Conservation (phyloP, 176 grass and related monocot genomes). For the Coix lacrymajobi region DNA sequence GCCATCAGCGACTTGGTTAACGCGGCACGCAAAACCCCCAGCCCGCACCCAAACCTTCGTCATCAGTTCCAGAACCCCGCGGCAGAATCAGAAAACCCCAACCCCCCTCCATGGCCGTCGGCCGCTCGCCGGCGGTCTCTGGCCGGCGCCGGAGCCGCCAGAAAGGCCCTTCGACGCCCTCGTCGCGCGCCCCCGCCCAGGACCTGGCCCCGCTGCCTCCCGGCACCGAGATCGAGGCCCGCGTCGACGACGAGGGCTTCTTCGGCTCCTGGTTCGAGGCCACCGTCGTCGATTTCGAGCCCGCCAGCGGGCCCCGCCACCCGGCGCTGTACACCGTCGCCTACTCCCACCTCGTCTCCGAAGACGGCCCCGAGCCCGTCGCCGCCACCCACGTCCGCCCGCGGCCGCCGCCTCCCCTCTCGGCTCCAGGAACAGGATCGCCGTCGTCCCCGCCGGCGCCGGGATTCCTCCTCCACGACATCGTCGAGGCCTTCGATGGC, state of each 20-base stretch:
- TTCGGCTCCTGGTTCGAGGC: conserved; percentile 61
- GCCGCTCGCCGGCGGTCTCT: not conserved
- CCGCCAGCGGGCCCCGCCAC: not conserved
- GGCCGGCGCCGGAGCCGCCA: not conserved
- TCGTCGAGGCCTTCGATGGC: conserved; percentile 51
- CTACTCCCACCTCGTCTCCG: conserved; percentile 30
- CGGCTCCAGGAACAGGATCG: not conserved
- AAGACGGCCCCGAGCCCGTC: conserved; percentile 22
- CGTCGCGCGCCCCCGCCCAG: not conserved
- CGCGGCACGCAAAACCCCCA: too few relatives aligned
- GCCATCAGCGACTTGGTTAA: too few relatives aligned
- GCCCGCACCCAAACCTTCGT: too few relatives aligned
- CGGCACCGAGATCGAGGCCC: conserved; percentile 42
- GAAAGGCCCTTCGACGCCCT: not conserved
- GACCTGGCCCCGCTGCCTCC: not conserved
- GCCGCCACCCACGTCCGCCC: conserved; percentile 15
- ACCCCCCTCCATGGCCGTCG: not conserved
- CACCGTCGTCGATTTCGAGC: conserved; percentile 12
- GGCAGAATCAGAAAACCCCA: not conserved
- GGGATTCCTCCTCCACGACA: conserved; percentile 15
- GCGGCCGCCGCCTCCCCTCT: not conserved
- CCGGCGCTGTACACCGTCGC: conserved; percentile 10
- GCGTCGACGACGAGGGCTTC: conserved; percentile 49
- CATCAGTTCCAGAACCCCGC: not conserved
- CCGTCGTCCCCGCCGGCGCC: not conserved